Evolutionary conservation across 2,329 filamentous ascomycete genomes (phyloP).

Genomic region (Colletotrichum liriopes): DNA sequence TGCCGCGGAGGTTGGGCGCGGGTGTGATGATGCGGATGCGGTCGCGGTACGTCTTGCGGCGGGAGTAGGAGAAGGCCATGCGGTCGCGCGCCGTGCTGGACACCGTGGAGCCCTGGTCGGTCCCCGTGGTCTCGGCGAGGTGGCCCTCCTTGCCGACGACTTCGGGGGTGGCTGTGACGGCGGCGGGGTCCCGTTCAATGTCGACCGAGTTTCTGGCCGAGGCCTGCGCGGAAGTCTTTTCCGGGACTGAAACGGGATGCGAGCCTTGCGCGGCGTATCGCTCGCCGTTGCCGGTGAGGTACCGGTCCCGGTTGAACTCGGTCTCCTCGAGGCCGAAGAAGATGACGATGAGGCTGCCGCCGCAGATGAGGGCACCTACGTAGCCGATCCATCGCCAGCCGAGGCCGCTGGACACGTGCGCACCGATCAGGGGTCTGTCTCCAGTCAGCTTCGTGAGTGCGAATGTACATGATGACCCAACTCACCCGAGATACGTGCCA

Average conservation of each 20-base stretch:
- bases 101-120: constrained; percentile 39
- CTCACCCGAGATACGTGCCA: constrained; percentile 67
- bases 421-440: constrained; percentile 62
- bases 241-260: constrained; percentile 30
- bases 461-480: neutral
- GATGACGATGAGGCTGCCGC: constrained; percentile 61
- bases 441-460: neutral
- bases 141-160: constrained; percentile 9
- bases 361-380: constrained; percentile 65
- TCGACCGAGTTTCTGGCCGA: constrained; percentile 11
- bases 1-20: constrained; percentile 67
- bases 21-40: constrained; percentile 71
- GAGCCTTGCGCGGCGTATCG: constrained; percentile 42
- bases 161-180: neutral
- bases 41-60: constrained; percentile 67
- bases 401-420: constrained; percentile 64
- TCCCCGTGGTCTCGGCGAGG: constrained; percentile 28
- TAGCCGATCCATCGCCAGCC: constrained; percentile 72
- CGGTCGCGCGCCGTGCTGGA: constrained; percentile 43
- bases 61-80: constrained; percentile 47
- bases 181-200: constrained; percentile 1
- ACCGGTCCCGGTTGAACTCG: constrained; percentile 60
- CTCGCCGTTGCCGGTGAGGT: constrained; percentile 50
- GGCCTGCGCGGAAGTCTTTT: constrained; percentile 38
- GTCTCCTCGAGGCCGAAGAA: constrained; percentile 70